Evolutionary conservation across 306 rosid genomes (phyloP).

Genomic region (Cicer cuneatum): DNA sequence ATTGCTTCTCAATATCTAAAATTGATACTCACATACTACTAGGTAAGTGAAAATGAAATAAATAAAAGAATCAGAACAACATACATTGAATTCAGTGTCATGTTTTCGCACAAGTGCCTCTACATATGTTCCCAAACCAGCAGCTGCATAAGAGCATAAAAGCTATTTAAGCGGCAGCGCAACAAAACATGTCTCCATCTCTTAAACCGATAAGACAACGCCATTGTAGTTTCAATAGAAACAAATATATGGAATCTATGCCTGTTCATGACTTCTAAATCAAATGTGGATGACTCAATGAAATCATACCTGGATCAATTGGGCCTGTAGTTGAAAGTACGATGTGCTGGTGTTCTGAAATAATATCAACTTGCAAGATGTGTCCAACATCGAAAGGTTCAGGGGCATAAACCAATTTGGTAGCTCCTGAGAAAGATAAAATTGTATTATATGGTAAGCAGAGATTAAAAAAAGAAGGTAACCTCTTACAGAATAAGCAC

Average conservation of each 20-base stretch:
- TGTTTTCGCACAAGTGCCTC: conserved; percentile 97
- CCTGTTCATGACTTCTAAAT: conserved; percentile 27
- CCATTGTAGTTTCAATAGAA: conserved; percentile 11
- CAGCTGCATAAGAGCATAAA: conserved; percentile 69
- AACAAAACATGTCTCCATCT: conserved; percentile 17
- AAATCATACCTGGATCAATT: conserved; percentile 80
- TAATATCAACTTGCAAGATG: conserved; percentile 71
- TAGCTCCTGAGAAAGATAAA: conserved; percentile 75
- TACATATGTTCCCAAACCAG: conserved; percentile 96
- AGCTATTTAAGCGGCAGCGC: conserved; percentile 36
- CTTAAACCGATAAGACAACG: conserved; percentile 18
- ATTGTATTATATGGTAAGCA: conserved; percentile 33
- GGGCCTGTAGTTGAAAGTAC: conserved; percentile 75
- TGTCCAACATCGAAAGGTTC: conserved; percentile 96
- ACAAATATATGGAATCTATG: conserved; percentile 29
- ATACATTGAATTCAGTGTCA: conserved; percentile 89
- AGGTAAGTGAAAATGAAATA: conserved; percentile 6
- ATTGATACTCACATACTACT: background rate
- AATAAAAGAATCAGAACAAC: conserved; percentile 46
- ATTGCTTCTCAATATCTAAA: background rate
- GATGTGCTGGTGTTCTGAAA: conserved; percentile 59
- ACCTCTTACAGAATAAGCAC: conserved; percentile 24
- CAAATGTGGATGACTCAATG: conserved; percentile 29
- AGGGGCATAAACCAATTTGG: conserved; percentile 84
- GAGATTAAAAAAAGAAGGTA: background rate